Evolutionary conservation across 441 rosid genomes (phyloP), one percentile per base, ranked within the genome.

Genomic region (Biscutella laevigata): DNA sequence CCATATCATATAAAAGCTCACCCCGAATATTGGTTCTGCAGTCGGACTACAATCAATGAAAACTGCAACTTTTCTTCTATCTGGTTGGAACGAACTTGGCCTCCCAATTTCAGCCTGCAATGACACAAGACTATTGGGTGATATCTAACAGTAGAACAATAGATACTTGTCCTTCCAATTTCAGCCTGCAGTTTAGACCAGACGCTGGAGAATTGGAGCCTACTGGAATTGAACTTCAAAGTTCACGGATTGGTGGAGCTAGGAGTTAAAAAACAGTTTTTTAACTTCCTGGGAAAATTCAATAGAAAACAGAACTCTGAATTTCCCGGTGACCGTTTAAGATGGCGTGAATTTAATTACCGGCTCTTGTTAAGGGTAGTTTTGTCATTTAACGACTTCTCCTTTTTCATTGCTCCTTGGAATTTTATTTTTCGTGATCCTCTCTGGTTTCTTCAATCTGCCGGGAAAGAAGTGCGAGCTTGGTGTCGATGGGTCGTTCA

Each of bases 41-140:
- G 86, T 80, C 26, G 96, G 81, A 74, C 98, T 84, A 66, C 95
- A 87, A 73, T 83, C 88, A 64, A 90, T 73, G 44, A 74, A 74
- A 53, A 81, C 69, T 19, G 83, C 39, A 63, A 91, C 84, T 40
- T 84, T 90, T 49, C 96, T 90, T 69, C 71, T 80, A 63, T 83
- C 86, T 0, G 98, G 92, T 20, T 77, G 86, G 46, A 78, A 50
- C 0, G 77, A 47, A 70, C 73, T 17, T 24, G 95, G 98, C 80
- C 65, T 81, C 68, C 98, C 96, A 66, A 90, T 81, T 59, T 87
- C 90, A 16, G 86, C 96, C 98, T 86, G 64, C 71, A 56, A 11
- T 55, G n/a, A 39, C 48, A 59, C 0, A 27, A 37, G 19, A 5
- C 32, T 10, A 49, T 12, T 34, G 26, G 6, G 2, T 8, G 16